Evolutionary conservation across 2,329 filamentous ascomycete species (phyloP), one percentile per base, ranked within the genome.

Genomic region (Penicillium frequentans): DNA sequence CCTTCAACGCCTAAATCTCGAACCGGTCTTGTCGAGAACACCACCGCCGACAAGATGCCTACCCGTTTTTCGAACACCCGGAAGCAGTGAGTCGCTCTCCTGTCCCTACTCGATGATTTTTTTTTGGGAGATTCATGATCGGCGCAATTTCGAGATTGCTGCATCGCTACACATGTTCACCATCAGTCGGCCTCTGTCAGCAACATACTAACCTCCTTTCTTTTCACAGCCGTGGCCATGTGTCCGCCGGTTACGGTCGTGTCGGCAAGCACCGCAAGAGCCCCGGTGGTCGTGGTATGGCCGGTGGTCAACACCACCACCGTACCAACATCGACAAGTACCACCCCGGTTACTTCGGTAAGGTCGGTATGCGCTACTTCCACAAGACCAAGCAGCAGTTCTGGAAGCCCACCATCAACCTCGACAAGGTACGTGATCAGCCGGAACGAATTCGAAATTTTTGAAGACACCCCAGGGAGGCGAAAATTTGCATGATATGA

Each of bases 221-320:
- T 60, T 70, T 49, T 61, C 50, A 55, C 77, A 92, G 89, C 85
- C 92, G 93, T 85, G 93, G 93, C 82, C 91, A 99, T 84, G 95
- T 99, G 79, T 96, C 90, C 77, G 91, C 92, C 86, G 95, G 95
- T 86, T 88, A 98, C 82, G 93, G 95, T 85, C 93, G 93, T 87
- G 82, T 98, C 79, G 95, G 95, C 81, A 98, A 98, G 90, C 93
- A 97, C 90, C 86, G 95, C 79, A 98, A 99, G 89, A 84, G 87
- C 74, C 86, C 86, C 75, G 86, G 86, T 86, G 86, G 85, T 84
- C 86, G 86, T 77, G 86, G 86, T 88, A 90, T 90, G 83, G 95
- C 95, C 79, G 93, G 95, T 96, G 93, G 93, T 87, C 91, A 97
- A 84, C 95, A 99, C 86, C 95, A 99, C 84, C 91, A 96, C 88